Evolutionary conservation across 2,329 filamentous ascomycete species (phyloP).

Genomic region (Diplocarpon rosae): DNA sequence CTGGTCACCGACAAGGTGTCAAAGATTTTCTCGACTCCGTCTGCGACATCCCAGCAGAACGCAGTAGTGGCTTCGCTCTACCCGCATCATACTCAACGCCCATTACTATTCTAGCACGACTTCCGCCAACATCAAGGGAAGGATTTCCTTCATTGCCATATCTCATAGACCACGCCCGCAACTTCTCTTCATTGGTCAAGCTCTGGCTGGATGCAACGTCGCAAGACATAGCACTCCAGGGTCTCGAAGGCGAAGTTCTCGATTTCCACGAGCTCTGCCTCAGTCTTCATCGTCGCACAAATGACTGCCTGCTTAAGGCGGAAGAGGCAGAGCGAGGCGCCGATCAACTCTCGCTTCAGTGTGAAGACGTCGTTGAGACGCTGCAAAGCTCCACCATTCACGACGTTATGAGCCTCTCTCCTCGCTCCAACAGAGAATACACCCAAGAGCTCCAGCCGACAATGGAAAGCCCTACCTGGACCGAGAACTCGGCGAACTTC

Average conservation of each 20-base stretch:
- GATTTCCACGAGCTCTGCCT: conserved; percentile 26
- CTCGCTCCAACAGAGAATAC: conserved; percentile 4
- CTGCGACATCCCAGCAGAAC: conserved; percentile 69
- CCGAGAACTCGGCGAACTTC: conserved; percentile 9
- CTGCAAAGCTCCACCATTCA: conserved; percentile 16
- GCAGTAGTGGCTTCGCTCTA: conserved; percentile 45
- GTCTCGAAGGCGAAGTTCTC: conserved; percentile 23
- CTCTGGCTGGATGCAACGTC: conserved; percentile 56
- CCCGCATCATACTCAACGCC: conserved; percentile 88
- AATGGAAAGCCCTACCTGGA: conserved; percentile 14
- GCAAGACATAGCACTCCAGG: conserved; percentile 8
- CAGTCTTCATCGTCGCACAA: conserved; percentile 23
- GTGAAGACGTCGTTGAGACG: conserved; percentile 23
- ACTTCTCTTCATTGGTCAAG: conserved; percentile 73
- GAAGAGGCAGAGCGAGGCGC: conserved; percentile 18
- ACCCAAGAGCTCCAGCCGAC: background rate
- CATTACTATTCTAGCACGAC: conserved; percentile 73
- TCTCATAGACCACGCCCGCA: conserved; percentile 78
- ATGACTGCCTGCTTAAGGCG: conserved; percentile 25
- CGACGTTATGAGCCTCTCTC: conserved; percentile 1
- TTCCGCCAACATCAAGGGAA: conserved; percentile 72
- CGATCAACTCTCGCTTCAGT: conserved; percentile 20
- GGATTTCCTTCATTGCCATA: conserved; percentile 91
- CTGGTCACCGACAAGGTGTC: conserved; percentile 64
- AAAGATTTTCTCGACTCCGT: conserved; percentile 80